Conservation (phyloP, 148 eudicot genomes). For the Heliamphora exappendiculata region DNA sequence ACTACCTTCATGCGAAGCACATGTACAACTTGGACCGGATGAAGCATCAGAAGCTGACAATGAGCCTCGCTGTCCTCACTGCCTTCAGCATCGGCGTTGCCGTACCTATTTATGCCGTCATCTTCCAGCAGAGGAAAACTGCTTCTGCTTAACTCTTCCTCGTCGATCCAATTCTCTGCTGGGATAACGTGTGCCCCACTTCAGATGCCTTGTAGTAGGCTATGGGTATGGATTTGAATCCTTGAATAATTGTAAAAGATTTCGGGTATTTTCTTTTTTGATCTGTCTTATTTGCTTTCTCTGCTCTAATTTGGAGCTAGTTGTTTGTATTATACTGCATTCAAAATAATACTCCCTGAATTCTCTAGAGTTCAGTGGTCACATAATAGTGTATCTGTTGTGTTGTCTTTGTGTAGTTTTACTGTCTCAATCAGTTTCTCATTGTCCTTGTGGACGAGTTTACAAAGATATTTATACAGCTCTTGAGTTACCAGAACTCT, state of each 20-base stretch:
- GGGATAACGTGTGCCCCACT: slow-evolving; percentile 17
- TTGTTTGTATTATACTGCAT: not conserved
- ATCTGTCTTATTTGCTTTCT: not conserved
- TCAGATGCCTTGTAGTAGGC: not conserved
- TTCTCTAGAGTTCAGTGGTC: no score
- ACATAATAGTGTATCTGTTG: no score
- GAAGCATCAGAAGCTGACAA: slow-evolving; percentile 59
- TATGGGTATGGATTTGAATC: not conserved
- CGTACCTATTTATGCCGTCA: slow-evolving; percentile 77
- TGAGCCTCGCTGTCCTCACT: slow-evolving; percentile 54
- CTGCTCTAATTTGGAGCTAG: slow-evolving; percentile 4
- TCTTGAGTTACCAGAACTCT: no score
- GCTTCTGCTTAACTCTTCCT: slow-evolving; percentile 42
- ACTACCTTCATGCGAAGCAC: slow-evolving; percentile 83
- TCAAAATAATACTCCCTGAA: slow-evolving; percentile 5
- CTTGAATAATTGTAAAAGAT: slow-evolving; percentile 5
- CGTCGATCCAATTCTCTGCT: not conserved
- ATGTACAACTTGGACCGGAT: slow-evolving; percentile 98
- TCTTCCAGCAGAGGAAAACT: slow-evolving; percentile 89
- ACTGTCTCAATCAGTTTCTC: no score
- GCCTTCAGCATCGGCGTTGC: slow-evolving; percentile 70
- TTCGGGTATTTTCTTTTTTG: slow-evolving; percentile 1
- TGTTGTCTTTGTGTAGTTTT: no score
- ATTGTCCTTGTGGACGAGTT: no score
- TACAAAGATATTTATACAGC: no score